phyloP scores from a whole-genome alignment of 805 yeast genomes.

The Diddensiella transvaalensis region DNA sequence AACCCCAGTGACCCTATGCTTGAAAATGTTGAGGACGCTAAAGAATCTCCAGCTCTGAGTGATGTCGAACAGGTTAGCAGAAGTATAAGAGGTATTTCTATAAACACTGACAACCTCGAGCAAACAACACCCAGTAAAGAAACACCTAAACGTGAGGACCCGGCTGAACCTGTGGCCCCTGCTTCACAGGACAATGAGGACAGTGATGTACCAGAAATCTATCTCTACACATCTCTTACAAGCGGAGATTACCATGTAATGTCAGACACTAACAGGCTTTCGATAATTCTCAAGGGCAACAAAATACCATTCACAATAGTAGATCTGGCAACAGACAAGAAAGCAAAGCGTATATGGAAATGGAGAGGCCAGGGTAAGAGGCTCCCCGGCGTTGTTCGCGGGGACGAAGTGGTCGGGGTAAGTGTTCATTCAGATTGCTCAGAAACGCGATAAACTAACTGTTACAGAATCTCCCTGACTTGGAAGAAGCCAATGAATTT shows the following conservation, averaged over 20 bases:
- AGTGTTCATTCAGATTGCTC: neutral
- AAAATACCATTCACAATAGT: constrained; percentile 61
- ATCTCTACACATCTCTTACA: constrained; percentile 75
- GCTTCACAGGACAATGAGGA: too few relatives aligned
- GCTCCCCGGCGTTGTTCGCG: constrained; percentile 83
- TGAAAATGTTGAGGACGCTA: too few relatives aligned
- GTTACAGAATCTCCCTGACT: constrained; percentile 62
- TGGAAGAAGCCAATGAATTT: constrained; percentile 78
- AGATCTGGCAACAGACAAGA: constrained; percentile 84
- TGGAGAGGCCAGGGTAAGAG: constrained; percentile 60
- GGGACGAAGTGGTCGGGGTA: constrained; percentile 71
- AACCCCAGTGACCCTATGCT: too few relatives aligned
- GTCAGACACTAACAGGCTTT: constrained; percentile 70
- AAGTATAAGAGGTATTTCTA: too few relatives aligned
- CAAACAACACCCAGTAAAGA: too few relatives aligned
- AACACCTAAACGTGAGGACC: too few relatives aligned
- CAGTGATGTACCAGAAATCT: constrained; percentile 6
- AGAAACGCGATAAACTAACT: neutral
- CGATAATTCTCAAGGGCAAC: constrained; percentile 72
- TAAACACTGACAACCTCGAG: too few relatives aligned
- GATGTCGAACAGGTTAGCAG: too few relatives aligned
- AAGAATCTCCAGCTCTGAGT: too few relatives aligned
- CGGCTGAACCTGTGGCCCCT: too few relatives aligned
- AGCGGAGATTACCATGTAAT: constrained; percentile 76
- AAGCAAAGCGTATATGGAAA: constrained; percentile 83